Evolutionary conservation across 495 filamentous ascomycete genomes (phyloP), one percentile per base, ranked within the genome.

Genomic region (Aspergillus asperescens): DNA sequence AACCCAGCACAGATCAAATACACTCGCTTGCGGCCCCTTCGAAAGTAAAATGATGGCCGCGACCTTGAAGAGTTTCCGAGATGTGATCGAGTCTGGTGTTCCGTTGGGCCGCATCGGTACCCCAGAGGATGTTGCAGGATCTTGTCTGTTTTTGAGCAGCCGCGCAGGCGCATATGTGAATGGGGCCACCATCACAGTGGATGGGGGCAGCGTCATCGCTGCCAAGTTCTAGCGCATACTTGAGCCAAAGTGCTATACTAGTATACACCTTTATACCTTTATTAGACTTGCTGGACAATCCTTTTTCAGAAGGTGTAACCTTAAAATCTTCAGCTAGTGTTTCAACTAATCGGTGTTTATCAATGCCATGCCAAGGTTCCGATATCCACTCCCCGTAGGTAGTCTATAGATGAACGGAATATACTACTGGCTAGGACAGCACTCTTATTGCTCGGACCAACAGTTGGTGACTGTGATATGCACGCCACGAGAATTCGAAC

Each of bases 41-140:
- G 75, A 88, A 62, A 86, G 81, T 53, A 89, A 88, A 70, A 92
- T 90, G 87, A 90, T 89, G 87, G 81, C 80, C 9, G 81, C 78
- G 34, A 88, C 85, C 34, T 65, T 90, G 47, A 68, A 81, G 53
- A 62, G 71, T 5, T 79, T 80, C 52, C 77, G 77, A 35, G 84
- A 88, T 10, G 62, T 65, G 23, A 87, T 93, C 59, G 77, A 80
- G 65, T 66, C 56, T 0, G 77, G 74, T 10, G 81, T 86, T 50
- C 88, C 88, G n/a, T 62, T 89, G 53, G 79, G 80, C 5, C 74
- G 88, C 19, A 87, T 90, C 48, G 88, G 88, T 7, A 76, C 69
- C 20, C 81, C 86, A 0, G 65, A 81, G 57, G 88, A 93, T 62
- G 82, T 89, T 5, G 88, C 86, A 3, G 88, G 88, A 6, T 75